Evolutionary conservation across 2,329 filamentous ascomycete genomes (phyloP).

Genomic region (Claviceps arundinis): DNA sequence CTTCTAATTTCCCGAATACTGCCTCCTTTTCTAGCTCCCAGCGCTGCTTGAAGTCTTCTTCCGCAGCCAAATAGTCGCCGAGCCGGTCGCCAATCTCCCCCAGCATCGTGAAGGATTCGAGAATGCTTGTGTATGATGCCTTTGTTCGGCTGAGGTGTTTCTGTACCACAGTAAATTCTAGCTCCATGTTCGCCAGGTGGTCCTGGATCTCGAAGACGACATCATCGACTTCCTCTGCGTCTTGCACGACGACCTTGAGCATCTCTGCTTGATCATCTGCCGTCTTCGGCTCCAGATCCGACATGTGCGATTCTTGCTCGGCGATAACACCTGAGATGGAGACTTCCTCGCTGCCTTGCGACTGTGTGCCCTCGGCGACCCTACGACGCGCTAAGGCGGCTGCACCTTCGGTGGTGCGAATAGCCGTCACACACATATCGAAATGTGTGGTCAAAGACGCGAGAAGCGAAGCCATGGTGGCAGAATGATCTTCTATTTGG

Average conservation of each 20-base stretch:
- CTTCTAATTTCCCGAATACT: slow-evolving; percentile 55
- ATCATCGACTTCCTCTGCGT: slow-evolving; percentile 53
- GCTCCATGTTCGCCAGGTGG: slow-evolving; percentile 64
- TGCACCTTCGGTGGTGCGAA: slow-evolving; percentile 78
- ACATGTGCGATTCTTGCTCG: slow-evolving; percentile 37
- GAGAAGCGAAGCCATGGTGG: slow-evolving; percentile 69
- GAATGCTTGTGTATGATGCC: slow-evolving; percentile 41
- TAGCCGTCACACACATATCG: slow-evolving; percentile 81
- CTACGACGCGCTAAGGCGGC: slow-evolving; percentile 54
- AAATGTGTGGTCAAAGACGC: slow-evolving; percentile 77
- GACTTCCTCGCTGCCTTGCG: slow-evolving; percentile 31
- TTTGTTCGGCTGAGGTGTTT: slow-evolving; percentile 41
- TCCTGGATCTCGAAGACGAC: slow-evolving; percentile 61
- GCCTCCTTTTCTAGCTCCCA: slow-evolving; percentile 66
- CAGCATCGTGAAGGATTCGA: slow-evolving; percentile 51
- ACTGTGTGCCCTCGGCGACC: slow-evolving; percentile 49
- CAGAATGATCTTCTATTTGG: slow-evolving; percentile 58
- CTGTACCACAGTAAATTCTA: slow-evolving; percentile 48
- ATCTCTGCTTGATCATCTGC: slow-evolving; percentile 70
- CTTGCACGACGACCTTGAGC: slow-evolving; percentile 63
- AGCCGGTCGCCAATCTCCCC: slow-evolving; percentile 55
- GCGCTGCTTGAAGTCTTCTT: slow-evolving; percentile 46
- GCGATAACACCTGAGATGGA: slow-evolving; percentile 56
- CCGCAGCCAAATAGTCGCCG: slow-evolving; percentile 49
- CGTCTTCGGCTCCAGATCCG: slow-evolving; percentile 54